phyloP scores from a whole-genome alignment of 2,329 filamentous ascomycete genomes.

The Metarhizium rileyi region DNA sequence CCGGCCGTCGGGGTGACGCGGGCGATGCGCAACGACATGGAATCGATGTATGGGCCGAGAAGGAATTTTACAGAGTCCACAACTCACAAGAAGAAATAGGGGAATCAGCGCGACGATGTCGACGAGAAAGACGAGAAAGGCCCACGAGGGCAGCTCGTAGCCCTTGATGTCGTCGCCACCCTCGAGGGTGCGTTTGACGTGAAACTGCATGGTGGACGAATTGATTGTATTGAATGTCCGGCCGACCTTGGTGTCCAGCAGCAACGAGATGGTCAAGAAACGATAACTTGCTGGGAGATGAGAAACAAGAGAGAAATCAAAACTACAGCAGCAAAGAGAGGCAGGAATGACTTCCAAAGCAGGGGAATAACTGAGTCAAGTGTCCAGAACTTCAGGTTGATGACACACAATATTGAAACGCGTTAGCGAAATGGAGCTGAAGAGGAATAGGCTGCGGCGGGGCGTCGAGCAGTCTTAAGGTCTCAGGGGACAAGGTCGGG shows the following conservation, averaged over 20 bases:
- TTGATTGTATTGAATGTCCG: neutral
- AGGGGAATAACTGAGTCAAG: neutral
- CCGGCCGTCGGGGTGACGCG: neutral
- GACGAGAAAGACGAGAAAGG: slow-evolving; percentile 26
- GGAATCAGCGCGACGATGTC: slow-evolving; percentile 37
- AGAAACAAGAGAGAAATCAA: too few species aligned
- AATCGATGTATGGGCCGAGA: neutral
- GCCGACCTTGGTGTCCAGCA: neutral
- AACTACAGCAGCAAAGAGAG: neutral
- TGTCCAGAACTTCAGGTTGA: neutral
- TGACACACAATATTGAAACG: too few species aligned
- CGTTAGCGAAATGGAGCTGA: neutral
- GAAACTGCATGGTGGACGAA: slow-evolving; percentile 8
- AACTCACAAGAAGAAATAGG: slow-evolving; percentile 31
- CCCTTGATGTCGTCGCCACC: slow-evolving; percentile 13
- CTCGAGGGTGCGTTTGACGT: slow-evolving; percentile 24
- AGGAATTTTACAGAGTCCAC: too few species aligned
- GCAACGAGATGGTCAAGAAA: neutral
- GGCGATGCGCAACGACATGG: neutral
- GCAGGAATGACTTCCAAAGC: neutral
- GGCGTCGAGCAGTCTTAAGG: neutral
- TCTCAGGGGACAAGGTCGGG: neutral
- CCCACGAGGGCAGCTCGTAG: slow-evolving; percentile 29
- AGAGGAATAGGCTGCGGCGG: neutral
- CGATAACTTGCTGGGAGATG: too few species aligned